A percentile compares a stretch with the other conserved stretches of the same genome.
These are phyloP conservation scores for Carex cristatella DNA, from an alignment of 176 grass and related monocot species.

Conservation along the genomic window DNA sequence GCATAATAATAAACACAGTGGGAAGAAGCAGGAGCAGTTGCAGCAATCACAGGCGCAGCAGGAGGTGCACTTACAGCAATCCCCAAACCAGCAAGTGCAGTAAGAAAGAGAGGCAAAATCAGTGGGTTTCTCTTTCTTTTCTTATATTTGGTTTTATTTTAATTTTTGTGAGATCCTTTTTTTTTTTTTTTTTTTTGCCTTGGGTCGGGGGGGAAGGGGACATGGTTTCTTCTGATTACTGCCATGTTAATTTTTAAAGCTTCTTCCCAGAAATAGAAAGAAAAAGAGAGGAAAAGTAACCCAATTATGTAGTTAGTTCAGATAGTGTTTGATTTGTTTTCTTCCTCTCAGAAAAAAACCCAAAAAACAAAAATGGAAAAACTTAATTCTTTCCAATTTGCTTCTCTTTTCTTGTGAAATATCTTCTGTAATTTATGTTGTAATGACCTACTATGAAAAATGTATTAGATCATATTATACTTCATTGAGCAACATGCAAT, in stretches of 20 bases:
- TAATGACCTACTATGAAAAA: not conserved
- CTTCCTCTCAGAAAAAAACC: not conserved
- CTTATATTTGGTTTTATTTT: not conserved
- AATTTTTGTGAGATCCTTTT: not conserved
- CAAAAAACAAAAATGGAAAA: not conserved
- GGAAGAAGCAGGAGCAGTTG: slow-evolving; percentile 27
- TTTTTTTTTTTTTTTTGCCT: not conserved
- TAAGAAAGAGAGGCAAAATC: slow-evolving; percentile 13
- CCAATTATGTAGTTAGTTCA: not conserved
- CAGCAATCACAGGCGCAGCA: slow-evolving; percentile 9
- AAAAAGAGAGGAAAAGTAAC: not conserved
- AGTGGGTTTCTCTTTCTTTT: not conserved
- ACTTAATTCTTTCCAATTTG: not conserved
- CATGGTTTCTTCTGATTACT: slow-evolving; percentile 10
- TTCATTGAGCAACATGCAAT: not conserved
- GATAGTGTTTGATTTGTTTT: not conserved
- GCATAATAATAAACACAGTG: slow-evolving; percentile 36
- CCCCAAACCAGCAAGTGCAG: slow-evolving; percentile 13
- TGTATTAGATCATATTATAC: not conserved
- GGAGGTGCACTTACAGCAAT: slow-evolving; percentile 20
- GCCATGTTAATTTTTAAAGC: not conserved
- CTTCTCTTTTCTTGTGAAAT: not conserved
- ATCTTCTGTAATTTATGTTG: not conserved
- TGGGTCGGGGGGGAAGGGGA: slow-evolving; percentile 12
- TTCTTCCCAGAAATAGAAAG: slow-evolving; percentile 2